Percentiles rank a stretch among this genome's conserved stretches.
Evolutionary conservation across 129 eudicot species (phyloP).

Genomic region (Chrysanthemum seticuspe): DNA sequence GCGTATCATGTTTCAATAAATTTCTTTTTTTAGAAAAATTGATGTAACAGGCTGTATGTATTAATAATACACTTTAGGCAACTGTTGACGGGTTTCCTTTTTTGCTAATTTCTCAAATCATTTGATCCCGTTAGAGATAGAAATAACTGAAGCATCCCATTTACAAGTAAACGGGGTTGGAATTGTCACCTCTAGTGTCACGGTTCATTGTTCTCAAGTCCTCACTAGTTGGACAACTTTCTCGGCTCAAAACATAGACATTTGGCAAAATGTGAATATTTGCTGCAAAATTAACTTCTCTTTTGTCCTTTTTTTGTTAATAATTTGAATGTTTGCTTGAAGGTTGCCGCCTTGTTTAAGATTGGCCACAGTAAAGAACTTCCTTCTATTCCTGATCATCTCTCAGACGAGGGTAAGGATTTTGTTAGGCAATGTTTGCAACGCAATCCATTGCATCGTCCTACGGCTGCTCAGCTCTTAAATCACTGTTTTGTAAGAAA

Average conservation of each 20-base stretch:
- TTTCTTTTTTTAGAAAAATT: too few species aligned
- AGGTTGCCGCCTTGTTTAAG: slow-evolving; percentile 97
- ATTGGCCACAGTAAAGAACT: slow-evolving; percentile 92
- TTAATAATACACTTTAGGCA: background rate
- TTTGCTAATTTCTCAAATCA: background rate
- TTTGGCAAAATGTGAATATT: background rate
- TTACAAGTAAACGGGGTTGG: background rate
- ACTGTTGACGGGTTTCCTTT: background rate
- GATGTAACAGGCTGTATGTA: too few species aligned
- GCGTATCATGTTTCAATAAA: too few species aligned
- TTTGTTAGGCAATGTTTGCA: slow-evolving; percentile 83
- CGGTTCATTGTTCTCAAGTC: background rate
- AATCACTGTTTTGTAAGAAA: slow-evolving; percentile 83
- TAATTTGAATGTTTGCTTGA: slow-evolving; percentile 26
- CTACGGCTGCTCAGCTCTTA: slow-evolving; percentile 72
- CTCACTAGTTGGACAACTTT: background rate
- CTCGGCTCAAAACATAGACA: background rate
- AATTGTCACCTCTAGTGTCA: background rate
- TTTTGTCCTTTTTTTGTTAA: background rate
- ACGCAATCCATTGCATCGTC: slow-evolving; percentile 72
- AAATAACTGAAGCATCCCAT: background rate
- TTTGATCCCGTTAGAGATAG: background rate
- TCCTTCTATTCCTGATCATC: slow-evolving; percentile 83
- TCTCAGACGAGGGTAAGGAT: slow-evolving; percentile 88
- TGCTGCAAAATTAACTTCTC: background rate